Evolutionary conservation across 495 filamentous ascomycete species (phyloP).

Genomic region (Talaromyces wortmannii): DNA sequence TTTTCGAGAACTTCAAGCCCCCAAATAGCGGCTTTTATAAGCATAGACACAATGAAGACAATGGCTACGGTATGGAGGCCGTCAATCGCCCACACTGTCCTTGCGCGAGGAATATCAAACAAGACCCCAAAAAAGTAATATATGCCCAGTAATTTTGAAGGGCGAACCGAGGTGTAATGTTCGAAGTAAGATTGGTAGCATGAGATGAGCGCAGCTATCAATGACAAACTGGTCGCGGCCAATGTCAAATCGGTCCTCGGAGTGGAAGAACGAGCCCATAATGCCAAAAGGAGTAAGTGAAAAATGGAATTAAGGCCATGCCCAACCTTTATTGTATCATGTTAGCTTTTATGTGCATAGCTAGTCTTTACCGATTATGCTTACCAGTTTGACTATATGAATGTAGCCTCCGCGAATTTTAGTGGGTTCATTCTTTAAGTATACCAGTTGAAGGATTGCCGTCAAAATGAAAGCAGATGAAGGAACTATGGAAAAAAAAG

Average conservation of each 20-base stretch:
- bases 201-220: slow-evolving; percentile 19
- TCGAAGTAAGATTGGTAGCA: slow-evolving; percentile 22
- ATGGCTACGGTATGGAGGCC: slow-evolving; percentile 10
- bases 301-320: slow-evolving; percentile 22
- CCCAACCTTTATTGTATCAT: slow-evolving; percentile 12
- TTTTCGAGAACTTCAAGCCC: slow-evolving; percentile 39
- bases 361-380: not conserved
- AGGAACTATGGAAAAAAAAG: slow-evolving; percentile 35
- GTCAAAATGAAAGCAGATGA: slow-evolving; percentile 26
- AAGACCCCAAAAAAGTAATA: slow-evolving; percentile 32
- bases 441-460: slow-evolving; percentile 23
- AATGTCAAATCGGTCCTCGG: slow-evolving; percentile 2
- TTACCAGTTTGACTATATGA: slow-evolving; percentile 25
- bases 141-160: slow-evolving; percentile 23
- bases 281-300: slow-evolving; percentile 27
- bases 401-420: slow-evolving; percentile 24
- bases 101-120: slow-evolving; percentile 26
- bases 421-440: slow-evolving; percentile 18
- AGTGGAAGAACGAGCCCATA: slow-evolving; percentile 23
- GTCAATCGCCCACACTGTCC: slow-evolving; percentile 26
- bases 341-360: slow-evolving; percentile 1
- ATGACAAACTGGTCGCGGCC: slow-evolving; percentile 16
- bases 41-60: slow-evolving; percentile 32
- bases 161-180: slow-evolving; percentile 24
- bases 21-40: slow-evolving; percentile 32